Conservation (phyloP, 2,329 filamentous ascomycete species). For the Colletotrichum lentis region DNA sequence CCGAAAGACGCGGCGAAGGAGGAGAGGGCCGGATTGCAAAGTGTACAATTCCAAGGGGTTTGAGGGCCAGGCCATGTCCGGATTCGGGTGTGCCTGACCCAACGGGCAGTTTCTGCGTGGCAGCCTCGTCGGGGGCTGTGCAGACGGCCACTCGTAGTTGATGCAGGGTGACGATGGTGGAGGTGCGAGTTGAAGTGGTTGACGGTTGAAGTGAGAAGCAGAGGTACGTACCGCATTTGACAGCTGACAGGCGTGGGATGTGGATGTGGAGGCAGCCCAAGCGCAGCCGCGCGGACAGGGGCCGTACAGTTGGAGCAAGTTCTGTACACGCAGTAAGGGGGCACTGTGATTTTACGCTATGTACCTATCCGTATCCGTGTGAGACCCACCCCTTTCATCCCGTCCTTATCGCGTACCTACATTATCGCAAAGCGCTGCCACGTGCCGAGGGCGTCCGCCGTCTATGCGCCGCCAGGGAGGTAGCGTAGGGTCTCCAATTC, state of each 20-base stretch:
- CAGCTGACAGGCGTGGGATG: slow-evolving; percentile 2
- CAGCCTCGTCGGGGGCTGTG: slow-evolving; percentile 12
- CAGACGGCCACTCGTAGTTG: neutral
- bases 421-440: slow-evolving; percentile 1
- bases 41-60: neutral
- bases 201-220: neutral
- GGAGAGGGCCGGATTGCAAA: neutral
- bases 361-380: too few species aligned
- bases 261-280: slow-evolving; percentile 31
- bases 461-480: too few species aligned
- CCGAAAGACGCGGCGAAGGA: neutral
- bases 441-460: neutral
- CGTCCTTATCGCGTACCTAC: neutral
- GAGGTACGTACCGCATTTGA: slow-evolving; percentile 11
- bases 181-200: neutral
- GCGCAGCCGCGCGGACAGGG: slow-evolving; percentile 28
- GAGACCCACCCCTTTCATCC: neutral
- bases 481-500: neutral
- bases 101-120: neutral
- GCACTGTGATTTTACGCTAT: too few species aligned
- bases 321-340: too few species aligned
- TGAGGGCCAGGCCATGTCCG: neutral
- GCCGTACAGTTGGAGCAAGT: neutral
- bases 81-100: neutral
- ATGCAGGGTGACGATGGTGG: neutral